Conservation (phyloP, 495 filamentous ascomycete genomes). For the Zalerion maritima region DNA sequence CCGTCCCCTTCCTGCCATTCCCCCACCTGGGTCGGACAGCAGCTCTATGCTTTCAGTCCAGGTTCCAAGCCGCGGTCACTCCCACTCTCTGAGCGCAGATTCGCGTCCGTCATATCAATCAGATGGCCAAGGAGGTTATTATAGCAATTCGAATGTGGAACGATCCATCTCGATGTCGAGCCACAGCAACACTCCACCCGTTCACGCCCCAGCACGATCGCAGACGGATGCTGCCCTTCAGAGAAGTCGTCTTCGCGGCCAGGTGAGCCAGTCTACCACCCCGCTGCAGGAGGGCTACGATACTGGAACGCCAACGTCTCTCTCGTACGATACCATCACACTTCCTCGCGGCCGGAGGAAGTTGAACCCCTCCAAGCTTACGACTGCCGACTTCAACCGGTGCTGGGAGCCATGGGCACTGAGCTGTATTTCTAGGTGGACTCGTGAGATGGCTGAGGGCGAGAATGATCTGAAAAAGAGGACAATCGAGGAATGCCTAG, state of each 20-base stretch:
- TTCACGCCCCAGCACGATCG: conserved; percentile 71
- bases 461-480: conserved; percentile 67
- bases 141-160: conserved; percentile 43
- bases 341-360: conserved; percentile 55
- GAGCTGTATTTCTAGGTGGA: conserved; percentile 74
- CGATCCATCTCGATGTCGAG: conserved; percentile 74
- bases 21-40: conserved; percentile 35
- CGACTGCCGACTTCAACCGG: conserved; percentile 66
- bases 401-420: conserved; percentile 89
- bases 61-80: conserved; percentile 18
- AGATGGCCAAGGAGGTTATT: conserved; percentile 20
- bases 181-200: conserved; percentile 64
- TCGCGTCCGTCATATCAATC: conserved; percentile 17
- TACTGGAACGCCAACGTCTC: conserved; percentile 34
- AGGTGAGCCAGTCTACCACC: conserved; percentile 38
- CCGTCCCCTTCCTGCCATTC: conserved; percentile 70
- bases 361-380: conserved; percentile 80
- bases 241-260: conserved; percentile 39
- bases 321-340: conserved; percentile 52
- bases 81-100: conserved; percentile 26
- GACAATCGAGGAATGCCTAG: conserved; percentile 69
- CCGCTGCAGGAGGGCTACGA: conserved; percentile 34
- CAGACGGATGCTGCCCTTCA: conserved; percentile 82
- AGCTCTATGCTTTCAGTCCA: conserved; percentile 24
- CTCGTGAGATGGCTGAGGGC: conserved; percentile 76